These are phyloP conservation scores for Yamadazyma triangularis DNA, from an alignment of 1,139 yeast genomes.

Conservation along the genomic window DNA sequence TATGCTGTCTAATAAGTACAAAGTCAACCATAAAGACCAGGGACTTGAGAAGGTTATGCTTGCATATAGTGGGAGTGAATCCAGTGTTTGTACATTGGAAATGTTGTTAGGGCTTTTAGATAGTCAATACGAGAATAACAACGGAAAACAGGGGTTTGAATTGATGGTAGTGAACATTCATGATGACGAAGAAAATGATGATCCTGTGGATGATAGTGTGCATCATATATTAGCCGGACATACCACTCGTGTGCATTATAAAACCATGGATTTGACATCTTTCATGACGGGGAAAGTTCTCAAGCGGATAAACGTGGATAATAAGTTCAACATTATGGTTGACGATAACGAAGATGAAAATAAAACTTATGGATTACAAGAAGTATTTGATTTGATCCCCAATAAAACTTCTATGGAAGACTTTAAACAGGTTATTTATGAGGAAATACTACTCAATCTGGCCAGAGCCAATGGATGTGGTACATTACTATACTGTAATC, in stretches of 20 bases:
- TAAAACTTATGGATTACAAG: slow-evolving; percentile 14
- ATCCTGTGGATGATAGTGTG: slow-evolving; percentile 14
- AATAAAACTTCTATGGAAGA: slow-evolving; percentile 65
- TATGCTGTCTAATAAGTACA: slow-evolving; percentile 65
- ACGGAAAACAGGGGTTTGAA: slow-evolving; percentile 67
- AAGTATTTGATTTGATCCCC: slow-evolving; percentile 30
- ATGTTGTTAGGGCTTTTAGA: slow-evolving; percentile 55
- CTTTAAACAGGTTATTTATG: slow-evolving; percentile 44
- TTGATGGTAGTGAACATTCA: slow-evolving; percentile 51
- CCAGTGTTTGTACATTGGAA: slow-evolving; percentile 67
- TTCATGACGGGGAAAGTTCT: slow-evolving; percentile 26
- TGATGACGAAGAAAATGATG: slow-evolving; percentile 35
- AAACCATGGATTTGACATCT: slow-evolving; percentile 13
- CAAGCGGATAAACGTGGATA: slow-evolving; percentile 20
- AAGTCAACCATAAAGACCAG: slow-evolving; percentile 44
- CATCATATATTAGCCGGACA: slow-evolving; percentile 19
- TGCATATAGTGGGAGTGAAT: slow-evolving; percentile 60
- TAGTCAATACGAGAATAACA: slow-evolving; percentile 56
- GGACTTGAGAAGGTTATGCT: slow-evolving; percentile 46
- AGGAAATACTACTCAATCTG: slow-evolving; percentile 43
- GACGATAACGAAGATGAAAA: slow-evolving; percentile 5
- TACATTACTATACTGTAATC: slow-evolving; percentile 67
- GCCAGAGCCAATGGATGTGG: slow-evolving; percentile 46
- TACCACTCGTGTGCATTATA: slow-evolving; percentile 32
- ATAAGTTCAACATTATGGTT: slow-evolving; percentile 23